A percentile compares a stretch with the other conserved stretches of the same genome.
These are phyloP conservation scores for Fraxinus velutina DNA, from an alignment of 305 asterid species.

Conservation along the genomic window DNA sequence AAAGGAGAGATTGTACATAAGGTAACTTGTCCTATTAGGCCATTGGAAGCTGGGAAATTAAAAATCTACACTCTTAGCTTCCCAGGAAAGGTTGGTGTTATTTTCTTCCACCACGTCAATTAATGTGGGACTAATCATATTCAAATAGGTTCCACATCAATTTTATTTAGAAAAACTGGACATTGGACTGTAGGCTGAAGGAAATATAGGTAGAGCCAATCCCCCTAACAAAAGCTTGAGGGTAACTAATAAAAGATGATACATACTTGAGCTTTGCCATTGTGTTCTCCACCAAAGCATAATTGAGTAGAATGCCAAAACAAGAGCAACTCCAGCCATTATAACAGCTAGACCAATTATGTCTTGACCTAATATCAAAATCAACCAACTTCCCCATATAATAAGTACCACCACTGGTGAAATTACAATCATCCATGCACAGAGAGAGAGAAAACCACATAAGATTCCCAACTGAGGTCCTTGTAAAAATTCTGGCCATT, in stretches of 20 bases:
- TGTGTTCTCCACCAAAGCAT: constrained; percentile 99
- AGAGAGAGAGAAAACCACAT: constrained; percentile 68
- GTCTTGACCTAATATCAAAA: constrained; percentile 85
- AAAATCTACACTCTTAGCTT: not conserved
- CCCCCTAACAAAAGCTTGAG: constrained; percentile 16
- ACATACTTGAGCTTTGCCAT: constrained; percentile 99
- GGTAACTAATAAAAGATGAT: constrained; percentile 8
- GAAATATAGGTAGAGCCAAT: not conserved
- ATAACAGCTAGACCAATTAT: constrained; percentile 92
- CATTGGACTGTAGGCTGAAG: not conserved
- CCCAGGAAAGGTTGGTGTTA: not conserved
- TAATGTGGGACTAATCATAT: not conserved
- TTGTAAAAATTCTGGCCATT: constrained; percentile 81
- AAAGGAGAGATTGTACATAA: not conserved
- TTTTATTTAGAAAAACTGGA: not conserved
- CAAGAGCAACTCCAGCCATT: constrained; percentile 96
- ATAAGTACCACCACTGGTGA: constrained; percentile 85
- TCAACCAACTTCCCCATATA: constrained; percentile 95
- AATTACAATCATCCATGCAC: constrained; percentile 79
- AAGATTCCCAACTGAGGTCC: constrained; percentile 89
- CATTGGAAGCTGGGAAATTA: not conserved
- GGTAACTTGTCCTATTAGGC: not conserved
- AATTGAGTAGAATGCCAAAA: constrained; percentile 87
- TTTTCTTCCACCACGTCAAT: not conserved
- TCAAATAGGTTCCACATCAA: not conserved